phyloP scores from a whole-genome alignment of 306 rosid genomes.

The Psophocarpus tetragonolobus region DNA sequence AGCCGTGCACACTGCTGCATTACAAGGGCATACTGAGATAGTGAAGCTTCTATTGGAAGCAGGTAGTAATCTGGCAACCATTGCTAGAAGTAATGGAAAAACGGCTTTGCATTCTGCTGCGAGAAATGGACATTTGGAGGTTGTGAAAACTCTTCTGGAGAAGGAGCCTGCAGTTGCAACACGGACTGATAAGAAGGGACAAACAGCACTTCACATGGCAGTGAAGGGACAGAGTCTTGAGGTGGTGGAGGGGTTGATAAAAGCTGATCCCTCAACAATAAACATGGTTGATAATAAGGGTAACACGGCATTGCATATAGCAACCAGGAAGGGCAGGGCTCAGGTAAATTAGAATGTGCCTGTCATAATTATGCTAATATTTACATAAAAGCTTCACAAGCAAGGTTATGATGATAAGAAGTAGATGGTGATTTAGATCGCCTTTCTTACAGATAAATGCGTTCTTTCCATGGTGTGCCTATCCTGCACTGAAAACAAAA shows the following conservation, averaged over 20 bases:
- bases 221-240: slow-evolving; percentile 82
- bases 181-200: slow-evolving; percentile 86
- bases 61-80: slow-evolving; percentile 78
- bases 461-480: background rate
- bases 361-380: background rate
- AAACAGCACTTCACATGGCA: slow-evolving; percentile 97
- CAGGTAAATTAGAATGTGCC: slow-evolving; percentile 55
- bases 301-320: slow-evolving; percentile 82
- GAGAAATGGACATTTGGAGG: slow-evolving; percentile 89
- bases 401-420: background rate
- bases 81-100: slow-evolving; percentile 91
- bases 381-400: background rate
- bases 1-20: slow-evolving; percentile 97
- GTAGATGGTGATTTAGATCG: slow-evolving; percentile 1
- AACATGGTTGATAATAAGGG: slow-evolving; percentile 84
- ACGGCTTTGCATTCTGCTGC: slow-evolving; percentile 94
- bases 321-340: slow-evolving; percentile 79
- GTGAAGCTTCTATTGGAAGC: slow-evolving; percentile 76
- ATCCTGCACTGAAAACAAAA: background rate
- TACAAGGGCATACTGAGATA: slow-evolving; percentile 79
- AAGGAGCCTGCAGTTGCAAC: slow-evolving; percentile 72
- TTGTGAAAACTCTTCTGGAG: slow-evolving; percentile 56
- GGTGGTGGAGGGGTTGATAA: slow-evolving; percentile 75
- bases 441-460: background rate
- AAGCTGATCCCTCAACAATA: slow-evolving; percentile 62